A percentile compares a stretch with the other conserved stretches of the same genome.
Conservation (phyloP, 331 rosid species). For the Stylosanthes scabra region DNA sequence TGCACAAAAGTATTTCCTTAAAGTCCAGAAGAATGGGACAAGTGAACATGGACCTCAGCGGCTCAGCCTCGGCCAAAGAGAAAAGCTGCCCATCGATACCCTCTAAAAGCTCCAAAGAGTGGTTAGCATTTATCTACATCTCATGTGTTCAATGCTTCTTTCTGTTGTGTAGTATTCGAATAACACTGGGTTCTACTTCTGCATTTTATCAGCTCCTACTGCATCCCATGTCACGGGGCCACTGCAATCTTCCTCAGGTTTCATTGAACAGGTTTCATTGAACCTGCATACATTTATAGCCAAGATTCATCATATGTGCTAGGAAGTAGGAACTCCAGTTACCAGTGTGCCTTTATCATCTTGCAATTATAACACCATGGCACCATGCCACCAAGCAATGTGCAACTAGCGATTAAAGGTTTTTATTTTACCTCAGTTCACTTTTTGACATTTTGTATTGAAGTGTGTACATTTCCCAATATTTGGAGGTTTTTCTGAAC, state of each 20-base stretch:
- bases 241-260: conserved; percentile 61
- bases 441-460: background rate
- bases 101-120: conserved; percentile 89
- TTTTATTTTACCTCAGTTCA: conserved; percentile 35
- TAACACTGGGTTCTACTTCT: conserved; percentile 27
- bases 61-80: conserved; percentile 98
- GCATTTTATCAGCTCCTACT: conserved; percentile 55
- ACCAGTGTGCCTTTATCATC: conserved; percentile 60
- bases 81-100: conserved; percentile 94
- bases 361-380: conserved; percentile 69
- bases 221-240: conserved; percentile 52
- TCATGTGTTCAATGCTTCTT: conserved; percentile 3
- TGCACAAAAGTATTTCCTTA: conserved; percentile 93
- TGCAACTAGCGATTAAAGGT: conserved; percentile 70
- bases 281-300: conserved; percentile 56
- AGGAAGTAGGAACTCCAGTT: conserved; percentile 68
- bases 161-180: conserved; percentile 27
- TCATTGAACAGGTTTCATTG: too few species aligned
- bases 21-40: conserved; percentile 90
- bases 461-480: conserved; percentile 8
- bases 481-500: conserved; percentile 13
- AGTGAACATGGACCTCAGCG: conserved; percentile 93
- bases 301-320: conserved; percentile 69
- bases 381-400: conserved; percentile 49
- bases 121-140: conserved; percentile 44